Percentiles rank a stretch among this genome's conserved stretches.
phyloP scores from a whole-genome alignment of 2,329 filamentous ascomycete species.

The Trichoderma harzianum region DNA sequence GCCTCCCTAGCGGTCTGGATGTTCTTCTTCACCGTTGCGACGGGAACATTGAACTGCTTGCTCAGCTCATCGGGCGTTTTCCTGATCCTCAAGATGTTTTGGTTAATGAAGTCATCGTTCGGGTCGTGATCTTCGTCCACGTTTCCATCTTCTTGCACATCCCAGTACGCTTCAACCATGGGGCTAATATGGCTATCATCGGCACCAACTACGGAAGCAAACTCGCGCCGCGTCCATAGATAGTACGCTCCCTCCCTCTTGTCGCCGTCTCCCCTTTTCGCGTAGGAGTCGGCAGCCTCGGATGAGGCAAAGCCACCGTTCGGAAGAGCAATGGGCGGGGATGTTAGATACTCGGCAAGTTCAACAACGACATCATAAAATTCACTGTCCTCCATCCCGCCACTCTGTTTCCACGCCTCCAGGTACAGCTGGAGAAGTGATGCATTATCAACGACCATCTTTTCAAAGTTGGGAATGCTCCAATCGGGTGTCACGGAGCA shows the following conservation, averaged over 20 bases:
- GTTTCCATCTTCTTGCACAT: constrained; percentile 80
- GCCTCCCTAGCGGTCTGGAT: constrained; percentile 65
- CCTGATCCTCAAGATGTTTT: constrained; percentile 78
- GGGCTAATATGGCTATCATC: constrained; percentile 57
- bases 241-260: constrained; percentile 93
- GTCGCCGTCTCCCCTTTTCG: constrained; percentile 69
- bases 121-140: constrained; percentile 78
- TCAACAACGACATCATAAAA: constrained; percentile 77
- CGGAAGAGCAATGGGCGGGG: constrained; percentile 61
- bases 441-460: constrained; percentile 91
- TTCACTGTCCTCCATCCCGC: constrained; percentile 57
- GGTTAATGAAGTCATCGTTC: constrained; percentile 90
- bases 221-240: constrained; percentile 86
- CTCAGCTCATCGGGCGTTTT: constrained; percentile 67
- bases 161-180: constrained; percentile 80
- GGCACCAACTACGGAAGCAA: constrained; percentile 65
- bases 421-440: constrained; percentile 80
- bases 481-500: constrained; percentile 91
- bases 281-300: constrained; percentile 84
- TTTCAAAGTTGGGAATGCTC: constrained; percentile 95
- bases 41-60: constrained; percentile 68
- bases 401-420: constrained; percentile 70
- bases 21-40: constrained; percentile 64
- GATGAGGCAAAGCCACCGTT: constrained; percentile 80
- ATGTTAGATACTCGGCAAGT: constrained; percentile 81